Evolutionary conservation across 2,329 filamentous ascomycete genomes (phyloP), one percentile per base, ranked within the genome.

Genomic region (Fusarium illudens): DNA sequence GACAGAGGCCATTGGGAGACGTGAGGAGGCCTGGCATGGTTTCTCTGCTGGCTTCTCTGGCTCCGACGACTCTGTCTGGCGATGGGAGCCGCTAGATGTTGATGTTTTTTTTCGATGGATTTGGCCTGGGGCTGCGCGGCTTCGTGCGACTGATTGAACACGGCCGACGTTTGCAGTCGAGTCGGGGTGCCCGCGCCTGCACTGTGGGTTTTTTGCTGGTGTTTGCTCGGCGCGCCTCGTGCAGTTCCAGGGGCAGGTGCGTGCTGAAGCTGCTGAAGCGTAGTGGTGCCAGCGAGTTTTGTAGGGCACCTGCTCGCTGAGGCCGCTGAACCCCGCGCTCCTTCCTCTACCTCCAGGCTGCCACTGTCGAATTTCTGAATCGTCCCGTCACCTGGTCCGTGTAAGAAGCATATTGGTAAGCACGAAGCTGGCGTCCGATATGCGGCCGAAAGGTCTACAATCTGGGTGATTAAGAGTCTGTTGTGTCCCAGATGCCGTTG

Each of bases 1-100:
- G 78, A 81, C 76, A 73, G 83, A 84, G 74, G 83, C 83, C 83
- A 86, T 85, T 79, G 80, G 76, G 74, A 75, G 71, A 71, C 64
- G 71, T 69, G 64, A 60, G 70, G 68, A 73, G 73, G 74, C 75
- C 77, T 75, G 75, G 77, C 79, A 80, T 80, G 73, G 74, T 80
- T 75, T 63, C 68, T 67, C 65, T 59, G 68, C 64, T 68, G 59
- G 62, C 64, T 59, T 63, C 62, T 71, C 58, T 68, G 46, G 59
- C 56, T 65, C 62, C 62, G 61, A 64, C 57, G 58, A 62, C 64
- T 71, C 68, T 49, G 63, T 62, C 58, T 73, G 70, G 70, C 70
- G 72, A 74, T 74, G 69, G 67, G 62, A 65, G 67, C 61, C 61
- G 51, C 67, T 71, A 53, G 61, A 68, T 71, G 71, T 70, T 67